Conservation (phyloP, 108 stramenopile genomes). For the Pseudonitzschia delicatissima region DNA sequence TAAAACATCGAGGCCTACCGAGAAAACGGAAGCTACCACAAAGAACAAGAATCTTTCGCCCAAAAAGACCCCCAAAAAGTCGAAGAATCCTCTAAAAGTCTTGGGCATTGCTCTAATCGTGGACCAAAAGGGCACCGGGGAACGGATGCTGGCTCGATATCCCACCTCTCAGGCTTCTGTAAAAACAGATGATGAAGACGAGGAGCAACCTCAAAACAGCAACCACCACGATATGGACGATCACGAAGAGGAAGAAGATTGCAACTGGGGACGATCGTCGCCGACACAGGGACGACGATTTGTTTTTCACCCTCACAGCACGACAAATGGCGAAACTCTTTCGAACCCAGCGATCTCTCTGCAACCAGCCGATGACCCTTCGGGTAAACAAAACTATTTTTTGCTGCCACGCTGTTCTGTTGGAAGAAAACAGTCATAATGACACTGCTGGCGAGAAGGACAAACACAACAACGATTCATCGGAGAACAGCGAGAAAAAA, state of each 20-base stretch:
- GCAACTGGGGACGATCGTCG: not conserved
- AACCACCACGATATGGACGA: not conserved
- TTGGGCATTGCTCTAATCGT: slow-evolving; percentile 78
- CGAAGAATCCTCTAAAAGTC: slow-evolving; percentile 40
- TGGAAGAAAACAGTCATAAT: slow-evolving; percentile 26
- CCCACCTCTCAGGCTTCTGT: slow-evolving; percentile 51
- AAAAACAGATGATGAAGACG: slow-evolving; percentile 6
- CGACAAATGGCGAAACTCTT: slow-evolving; percentile 81
- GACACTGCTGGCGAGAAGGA: not conserved
- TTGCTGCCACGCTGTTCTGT: slow-evolving; percentile 74
- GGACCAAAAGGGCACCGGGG: slow-evolving; percentile 70
- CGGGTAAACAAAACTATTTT: slow-evolving; percentile 76
- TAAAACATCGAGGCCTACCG: not conserved
- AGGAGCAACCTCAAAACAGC: not conserved
- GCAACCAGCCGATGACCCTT: slow-evolving; percentile 78
- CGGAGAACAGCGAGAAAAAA: not conserved
- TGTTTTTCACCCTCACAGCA: slow-evolving; percentile 76
- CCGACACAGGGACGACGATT: slow-evolving; percentile 35
- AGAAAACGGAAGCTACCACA: not conserved
- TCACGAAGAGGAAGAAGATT: slow-evolving; percentile 11
- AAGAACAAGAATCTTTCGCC: not conserved
- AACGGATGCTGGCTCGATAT: slow-evolving; percentile 76
- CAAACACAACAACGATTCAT: slow-evolving; percentile 2
- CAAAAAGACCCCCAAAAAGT: not conserved
- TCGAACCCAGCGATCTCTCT: slow-evolving; percentile 74